phyloP scores from a whole-genome alignment of 768 basidiomycete species.

The Lactifluus subvellereus region DNA sequence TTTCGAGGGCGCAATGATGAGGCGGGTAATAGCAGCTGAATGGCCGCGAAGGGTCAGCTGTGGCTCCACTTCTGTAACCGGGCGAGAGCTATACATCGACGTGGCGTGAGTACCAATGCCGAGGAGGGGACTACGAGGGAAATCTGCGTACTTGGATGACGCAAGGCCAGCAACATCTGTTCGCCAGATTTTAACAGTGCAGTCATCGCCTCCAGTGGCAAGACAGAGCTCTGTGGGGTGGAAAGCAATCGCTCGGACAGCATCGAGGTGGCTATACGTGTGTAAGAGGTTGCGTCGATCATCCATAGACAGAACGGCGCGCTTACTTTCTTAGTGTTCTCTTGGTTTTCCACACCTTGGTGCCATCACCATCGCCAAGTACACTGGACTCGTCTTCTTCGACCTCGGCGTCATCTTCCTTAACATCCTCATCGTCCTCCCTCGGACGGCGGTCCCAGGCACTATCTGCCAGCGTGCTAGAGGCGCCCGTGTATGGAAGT shows the following conservation, averaged over 20 bases:
- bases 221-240: conserved; percentile 80
- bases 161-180: conserved; percentile 72
- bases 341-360: conserved; percentile 80
- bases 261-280: conserved; percentile 75
- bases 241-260: conserved; percentile 86
- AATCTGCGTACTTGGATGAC: conserved; percentile 62
- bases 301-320: conserved; percentile 11
- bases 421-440: conserved; percentile 59
- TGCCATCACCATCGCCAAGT: conserved; percentile 61
- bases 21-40: conserved; percentile 81
- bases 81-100: conserved; percentile 45
- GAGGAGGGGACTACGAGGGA: conserved; percentile 10
- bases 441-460: conserved; percentile 49
- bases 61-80: conserved; percentile 85
- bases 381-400: conserved; percentile 55
- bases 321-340: conserved; percentile 86
- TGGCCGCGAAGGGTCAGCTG: conserved; percentile 92
- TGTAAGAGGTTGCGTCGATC: conserved; percentile 2
- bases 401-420: conserved; percentile 67
- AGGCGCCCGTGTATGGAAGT: conserved; percentile 52
- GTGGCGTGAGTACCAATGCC: conserved; percentile 13
- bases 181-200: conserved; percentile 93
- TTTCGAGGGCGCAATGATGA: conserved; percentile 72
- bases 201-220: conserved; percentile 94
- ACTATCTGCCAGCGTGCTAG: conserved; percentile 39